Evolutionary conservation across 192 early-diverging fungal species (phyloP).

Genomic region (Obelidium mucronatum): DNA sequence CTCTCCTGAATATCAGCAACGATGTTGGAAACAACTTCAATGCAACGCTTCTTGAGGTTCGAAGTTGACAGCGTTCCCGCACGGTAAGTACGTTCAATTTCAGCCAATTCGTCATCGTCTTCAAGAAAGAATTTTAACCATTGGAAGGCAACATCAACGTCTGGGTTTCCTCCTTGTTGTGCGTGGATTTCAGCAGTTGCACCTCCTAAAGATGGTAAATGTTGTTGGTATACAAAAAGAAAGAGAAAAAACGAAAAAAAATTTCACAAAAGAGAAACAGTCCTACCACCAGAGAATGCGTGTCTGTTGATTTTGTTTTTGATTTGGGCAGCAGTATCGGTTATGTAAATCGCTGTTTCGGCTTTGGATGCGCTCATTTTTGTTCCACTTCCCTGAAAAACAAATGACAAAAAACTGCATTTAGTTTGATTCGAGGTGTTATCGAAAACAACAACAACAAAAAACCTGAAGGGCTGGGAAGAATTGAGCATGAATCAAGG

Average conservation of each 20-base stretch:
- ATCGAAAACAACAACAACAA: no score
- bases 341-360: constrained; percentile 90
- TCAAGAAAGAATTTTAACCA: constrained; percentile 95
- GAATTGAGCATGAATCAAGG: constrained; percentile 93
- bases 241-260: no score
- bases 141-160: constrained; percentile 96
- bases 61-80: constrained; percentile 86
- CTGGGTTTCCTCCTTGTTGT: constrained; percentile 84
- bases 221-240: background rate
- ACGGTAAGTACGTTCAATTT: constrained; percentile 75
- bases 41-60: constrained; percentile 90
- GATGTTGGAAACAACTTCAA: constrained; percentile 79
- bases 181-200: constrained; percentile 87
- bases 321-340: constrained; percentile 89
- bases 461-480: constrained; percentile 92
- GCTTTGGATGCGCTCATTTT: constrained; percentile 96
- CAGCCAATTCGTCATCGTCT: constrained; percentile 85
- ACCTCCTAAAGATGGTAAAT: constrained; percentile 14
- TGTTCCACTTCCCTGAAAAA: constrained; percentile 75
- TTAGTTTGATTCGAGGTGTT: background rate
- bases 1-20: constrained; percentile 80
- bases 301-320: constrained; percentile 98
- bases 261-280: background rate
- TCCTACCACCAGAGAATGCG: constrained; percentile 89
- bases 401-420: background rate